Percentiles rank a stretch among this genome's conserved stretches.
phyloP scores from a whole-genome alignment of 805 yeast genomes.

The Candida pseudoglaebosa region DNA sequence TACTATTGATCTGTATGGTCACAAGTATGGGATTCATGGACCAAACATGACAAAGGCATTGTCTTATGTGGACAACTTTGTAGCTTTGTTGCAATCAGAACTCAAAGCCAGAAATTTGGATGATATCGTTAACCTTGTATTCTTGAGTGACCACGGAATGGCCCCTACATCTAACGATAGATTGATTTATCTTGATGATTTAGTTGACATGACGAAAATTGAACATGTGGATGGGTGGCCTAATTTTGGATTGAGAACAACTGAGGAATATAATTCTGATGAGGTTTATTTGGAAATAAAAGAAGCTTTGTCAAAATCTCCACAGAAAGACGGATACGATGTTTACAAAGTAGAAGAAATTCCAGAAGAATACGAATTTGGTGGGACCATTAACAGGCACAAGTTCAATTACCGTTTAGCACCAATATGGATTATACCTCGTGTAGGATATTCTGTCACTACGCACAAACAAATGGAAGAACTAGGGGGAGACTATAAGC shows the following conservation, averaged over 20 bases:
- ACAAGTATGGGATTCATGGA: conserved; percentile 66
- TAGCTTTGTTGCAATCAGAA: conserved; percentile 47
- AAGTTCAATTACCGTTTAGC: conserved; percentile 63
- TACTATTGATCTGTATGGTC: conserved; percentile 76
- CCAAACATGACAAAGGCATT: conserved; percentile 51
- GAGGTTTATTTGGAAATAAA: conserved; percentile 45
- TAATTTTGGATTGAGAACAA: conserved; percentile 71
- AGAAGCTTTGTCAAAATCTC: conserved; percentile 22
- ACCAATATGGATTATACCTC: conserved; percentile 82
- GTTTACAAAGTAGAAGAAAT: conserved; percentile 55
- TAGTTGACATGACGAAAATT: conserved; percentile 50
- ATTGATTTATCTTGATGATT: conserved; percentile 67
- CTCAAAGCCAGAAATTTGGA: conserved; percentile 53
- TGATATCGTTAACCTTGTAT: conserved; percentile 64
- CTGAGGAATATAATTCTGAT: conserved; percentile 29
- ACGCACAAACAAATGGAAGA: conserved; percentile 55
- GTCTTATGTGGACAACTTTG: conserved; percentile 59
- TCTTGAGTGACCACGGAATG: conserved; percentile 94
- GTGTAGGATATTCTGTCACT: conserved; percentile 72
- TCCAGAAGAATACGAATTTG: conserved; percentile 53
- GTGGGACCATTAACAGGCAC: conserved; percentile 30
- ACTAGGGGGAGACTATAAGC: conserved; percentile 47
- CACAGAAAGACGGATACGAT: conserved; percentile 28
- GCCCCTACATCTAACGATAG: conserved; percentile 76
- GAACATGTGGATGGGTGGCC: conserved; percentile 83